Conservation (phyloP, 345 rosid species). For the Theobroma cacao region DNA sequence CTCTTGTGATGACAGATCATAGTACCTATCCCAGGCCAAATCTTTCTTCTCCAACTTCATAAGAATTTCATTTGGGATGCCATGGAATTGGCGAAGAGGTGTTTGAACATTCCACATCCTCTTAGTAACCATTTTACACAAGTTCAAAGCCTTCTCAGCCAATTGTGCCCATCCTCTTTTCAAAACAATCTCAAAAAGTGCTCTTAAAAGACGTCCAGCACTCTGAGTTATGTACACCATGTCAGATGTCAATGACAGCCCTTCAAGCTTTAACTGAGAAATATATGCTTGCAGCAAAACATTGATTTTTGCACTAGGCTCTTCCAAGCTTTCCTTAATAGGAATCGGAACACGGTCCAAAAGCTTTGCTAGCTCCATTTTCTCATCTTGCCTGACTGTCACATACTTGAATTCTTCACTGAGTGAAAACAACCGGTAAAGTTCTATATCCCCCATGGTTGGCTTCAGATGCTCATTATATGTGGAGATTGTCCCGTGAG, state of each 20-base stretch:
- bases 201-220: constrained; percentile 92
- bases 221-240: constrained; percentile 96
- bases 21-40: constrained; percentile 96
- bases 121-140: constrained; percentile 91
- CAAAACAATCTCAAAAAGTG: constrained; percentile 89
- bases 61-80: constrained; percentile 77
- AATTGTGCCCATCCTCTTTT: constrained; percentile 96
- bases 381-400: constrained; percentile 95
- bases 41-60: constrained; percentile 94
- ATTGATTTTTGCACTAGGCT: constrained; percentile 94
- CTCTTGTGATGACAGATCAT: constrained; percentile 88
- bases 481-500: constrained; percentile 90
- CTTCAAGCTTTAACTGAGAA: constrained; percentile 95
- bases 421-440: constrained; percentile 76
- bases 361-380: constrained; percentile 96
- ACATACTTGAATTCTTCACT: constrained; percentile 97
- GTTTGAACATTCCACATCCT: constrained; percentile 99
- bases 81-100: constrained; percentile 84
- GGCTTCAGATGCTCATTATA: constrained; percentile 95
- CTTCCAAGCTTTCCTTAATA: constrained; percentile 89
- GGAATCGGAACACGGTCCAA: constrained; percentile 95
- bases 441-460: constrained; percentile 95
- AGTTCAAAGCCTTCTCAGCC: constrained; percentile 85
- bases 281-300: constrained; percentile 94
- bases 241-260: constrained; percentile 90